Evolutionary conservation across 345 rosid species (phyloP).

Genomic region (Dipteronia sinensis): DNA sequence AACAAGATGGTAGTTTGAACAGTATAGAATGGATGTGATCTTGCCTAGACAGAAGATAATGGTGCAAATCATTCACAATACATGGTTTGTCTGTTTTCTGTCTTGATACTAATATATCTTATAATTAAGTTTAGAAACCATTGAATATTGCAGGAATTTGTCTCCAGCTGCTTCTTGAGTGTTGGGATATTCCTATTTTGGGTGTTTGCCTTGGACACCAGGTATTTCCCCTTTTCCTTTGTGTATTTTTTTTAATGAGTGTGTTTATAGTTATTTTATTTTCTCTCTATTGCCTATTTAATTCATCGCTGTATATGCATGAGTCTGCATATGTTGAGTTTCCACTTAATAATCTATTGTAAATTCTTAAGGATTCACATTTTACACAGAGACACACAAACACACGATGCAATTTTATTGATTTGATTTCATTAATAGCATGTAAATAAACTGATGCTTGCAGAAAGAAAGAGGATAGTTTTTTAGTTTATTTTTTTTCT

Average conservation of each 20-base stretch:
- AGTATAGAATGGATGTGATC: not conserved
- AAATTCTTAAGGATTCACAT: not conserved
- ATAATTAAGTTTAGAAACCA: conserved; percentile 22
- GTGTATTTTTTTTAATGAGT: not conserved
- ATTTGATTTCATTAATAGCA: not conserved
- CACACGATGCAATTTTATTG: not conserved
- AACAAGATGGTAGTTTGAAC: not conserved
- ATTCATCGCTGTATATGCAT: not conserved
- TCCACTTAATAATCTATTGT: not conserved
- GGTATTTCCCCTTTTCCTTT: conserved; percentile 41
- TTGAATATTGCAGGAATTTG: conserved; percentile 73
- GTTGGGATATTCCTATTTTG: conserved; percentile 84
- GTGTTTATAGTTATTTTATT: not conserved
- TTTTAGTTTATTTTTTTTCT: not conserved
- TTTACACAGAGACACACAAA: not conserved
- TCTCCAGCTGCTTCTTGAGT: conserved; percentile 75
- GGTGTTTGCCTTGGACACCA: conserved; percentile 98
- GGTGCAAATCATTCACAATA: conserved; percentile 8
- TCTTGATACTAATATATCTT: conserved; percentile 15
- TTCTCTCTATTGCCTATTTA: not conserved
- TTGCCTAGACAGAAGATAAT: not conserved
- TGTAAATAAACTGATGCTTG: not conserved
- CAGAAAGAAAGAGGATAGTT: not conserved
- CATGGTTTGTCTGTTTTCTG: not conserved
- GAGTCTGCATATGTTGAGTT: not conserved